A percentile compares a stretch with the other conserved stretches of the same genome.
These are phyloP conservation scores for Stenogyne calaminthoides DNA, from an alignment of 305 asterid species.

Conservation along the genomic window DNA sequence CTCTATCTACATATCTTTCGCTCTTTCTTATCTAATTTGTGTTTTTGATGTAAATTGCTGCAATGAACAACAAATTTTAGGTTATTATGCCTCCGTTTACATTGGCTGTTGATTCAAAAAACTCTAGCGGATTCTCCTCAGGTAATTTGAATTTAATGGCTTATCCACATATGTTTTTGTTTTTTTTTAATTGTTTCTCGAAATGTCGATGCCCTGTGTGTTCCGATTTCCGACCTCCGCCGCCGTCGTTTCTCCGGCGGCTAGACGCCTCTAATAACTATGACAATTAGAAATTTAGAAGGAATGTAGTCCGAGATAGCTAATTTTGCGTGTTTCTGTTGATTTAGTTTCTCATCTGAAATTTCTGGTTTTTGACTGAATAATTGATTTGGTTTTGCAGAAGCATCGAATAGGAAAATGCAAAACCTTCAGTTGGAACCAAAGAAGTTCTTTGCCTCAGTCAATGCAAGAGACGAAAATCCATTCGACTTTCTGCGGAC, in stretches of 20 bases:
- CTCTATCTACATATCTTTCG: background rate
- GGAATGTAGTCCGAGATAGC: background rate
- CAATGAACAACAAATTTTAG: background rate
- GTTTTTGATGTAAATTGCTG: background rate
- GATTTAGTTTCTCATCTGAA: conserved; percentile 4
- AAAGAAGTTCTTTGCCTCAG: conserved; percentile 66
- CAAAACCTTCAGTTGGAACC: conserved; percentile 49
- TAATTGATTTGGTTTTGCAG: conserved; percentile 55
- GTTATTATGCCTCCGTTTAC: conserved; percentile 50
- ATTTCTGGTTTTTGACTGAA: conserved; percentile 32
- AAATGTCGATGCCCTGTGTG: background rate
- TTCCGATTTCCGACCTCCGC: background rate
- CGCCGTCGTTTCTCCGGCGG: background rate
- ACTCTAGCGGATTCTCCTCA: conserved; percentile 31
- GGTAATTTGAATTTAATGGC: conserved; percentile 27
- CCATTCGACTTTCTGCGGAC: conserved; percentile 82
- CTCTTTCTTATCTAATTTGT: background rate
- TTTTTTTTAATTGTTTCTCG: background rate
- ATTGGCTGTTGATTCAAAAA: conserved; percentile 47
- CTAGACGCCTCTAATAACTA: background rate
- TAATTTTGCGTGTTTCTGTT: background rate
- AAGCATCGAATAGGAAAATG: conserved; percentile 53
- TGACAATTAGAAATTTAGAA: background rate
- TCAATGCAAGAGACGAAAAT: conserved; percentile 56
- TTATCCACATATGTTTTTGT: background rate